These are phyloP conservation scores for Trichoderma parareesei DNA, from an alignment of 495 filamentous ascomycete genomes.

Conservation along the genomic window DNA sequence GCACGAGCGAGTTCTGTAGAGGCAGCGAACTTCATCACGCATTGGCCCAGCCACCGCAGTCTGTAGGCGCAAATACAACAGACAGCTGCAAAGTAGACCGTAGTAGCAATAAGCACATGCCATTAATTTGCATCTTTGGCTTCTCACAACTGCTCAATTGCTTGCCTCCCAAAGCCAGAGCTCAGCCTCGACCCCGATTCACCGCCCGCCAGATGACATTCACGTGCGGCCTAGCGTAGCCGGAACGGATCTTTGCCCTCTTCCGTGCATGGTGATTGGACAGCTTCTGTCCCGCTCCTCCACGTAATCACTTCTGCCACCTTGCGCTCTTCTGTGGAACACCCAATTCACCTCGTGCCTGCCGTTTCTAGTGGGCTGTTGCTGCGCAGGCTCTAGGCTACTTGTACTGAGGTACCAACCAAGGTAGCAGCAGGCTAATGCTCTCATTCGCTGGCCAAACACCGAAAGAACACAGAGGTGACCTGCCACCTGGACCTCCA, in stretches of 20 bases:
- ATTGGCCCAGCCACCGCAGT: no score
- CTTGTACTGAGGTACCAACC: not conserved
- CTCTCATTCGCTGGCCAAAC: not conserved
- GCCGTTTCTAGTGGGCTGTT: slow-evolving; percentile 2
- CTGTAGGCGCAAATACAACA: no score
- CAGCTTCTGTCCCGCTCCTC: not conserved
- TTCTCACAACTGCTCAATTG: no score
- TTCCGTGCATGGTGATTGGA: not conserved
- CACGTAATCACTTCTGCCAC: slow-evolving; percentile 7
- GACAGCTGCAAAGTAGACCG: no score
- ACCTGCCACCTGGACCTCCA: not conserved
- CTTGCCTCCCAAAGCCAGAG: no score
- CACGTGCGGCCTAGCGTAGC: not conserved
- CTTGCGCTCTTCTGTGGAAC: not conserved
- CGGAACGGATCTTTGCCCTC: not conserved
- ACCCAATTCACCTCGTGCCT: not conserved
- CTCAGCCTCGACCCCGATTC: no score
- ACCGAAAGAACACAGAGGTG: not conserved
- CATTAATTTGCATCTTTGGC: no score
- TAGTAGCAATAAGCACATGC: no score
- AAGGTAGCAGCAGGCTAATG: not conserved
- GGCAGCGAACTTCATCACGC: no score
- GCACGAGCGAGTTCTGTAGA: no score
- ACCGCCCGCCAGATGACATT: not conserved
- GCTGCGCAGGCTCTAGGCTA: not conserved